A percentile compares a stretch with the other conserved stretches of the same genome.
These are phyloP conservation scores for Microsporum ferrugineum DNA, from an alignment of 2,329 filamentous ascomycete genomes.

Conservation along the genomic window DNA sequence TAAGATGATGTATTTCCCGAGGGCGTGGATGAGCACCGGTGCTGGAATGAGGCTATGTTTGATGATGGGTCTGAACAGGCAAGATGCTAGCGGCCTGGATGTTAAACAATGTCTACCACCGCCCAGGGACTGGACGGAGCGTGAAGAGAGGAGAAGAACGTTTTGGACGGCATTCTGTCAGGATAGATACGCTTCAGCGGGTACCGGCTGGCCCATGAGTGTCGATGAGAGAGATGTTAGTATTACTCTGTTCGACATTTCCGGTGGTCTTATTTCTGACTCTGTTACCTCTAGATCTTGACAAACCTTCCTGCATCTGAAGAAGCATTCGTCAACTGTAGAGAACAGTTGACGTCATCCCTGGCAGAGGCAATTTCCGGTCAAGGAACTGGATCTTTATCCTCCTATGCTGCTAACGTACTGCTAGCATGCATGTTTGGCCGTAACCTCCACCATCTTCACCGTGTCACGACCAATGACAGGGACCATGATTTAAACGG, in stretches of 20 bases:
- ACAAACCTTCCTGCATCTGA: constrained; percentile 77
- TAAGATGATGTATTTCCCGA: constrained; percentile 93
- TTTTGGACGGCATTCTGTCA: constrained; percentile 92
- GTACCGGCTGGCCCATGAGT: constrained; percentile 93
- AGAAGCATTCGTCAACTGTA: constrained; percentile 71
- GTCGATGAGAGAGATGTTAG: constrained; percentile 75
- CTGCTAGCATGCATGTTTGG: constrained; percentile 85
- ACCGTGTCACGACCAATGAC: constrained; percentile 72
- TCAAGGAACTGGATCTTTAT: constrained; percentile 60
- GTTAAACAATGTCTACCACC: constrained; percentile 85
- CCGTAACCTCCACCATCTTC: constrained; percentile 78
- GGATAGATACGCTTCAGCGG: constrained; percentile 88
- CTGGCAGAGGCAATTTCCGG: constrained; percentile 47
- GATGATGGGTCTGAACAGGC: constrained; percentile 84
- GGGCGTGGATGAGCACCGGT: constrained; percentile 88
- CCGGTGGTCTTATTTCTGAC: background rate
- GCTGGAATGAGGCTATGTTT: constrained; percentile 67
- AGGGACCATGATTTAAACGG: constrained; percentile 80
- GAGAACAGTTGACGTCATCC: constrained; percentile 58
- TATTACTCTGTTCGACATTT: constrained; percentile 5
- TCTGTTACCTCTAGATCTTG: constrained; percentile 45
- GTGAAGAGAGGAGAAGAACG: constrained; percentile 77
- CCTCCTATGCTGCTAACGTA: constrained; percentile 66
- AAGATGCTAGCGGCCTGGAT: constrained; percentile 72
- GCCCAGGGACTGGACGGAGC: constrained; percentile 85